These are phyloP conservation scores for Dimargaris cristalligena DNA, from an alignment of 192 early-diverging fungal species.

Conservation along the genomic window DNA sequence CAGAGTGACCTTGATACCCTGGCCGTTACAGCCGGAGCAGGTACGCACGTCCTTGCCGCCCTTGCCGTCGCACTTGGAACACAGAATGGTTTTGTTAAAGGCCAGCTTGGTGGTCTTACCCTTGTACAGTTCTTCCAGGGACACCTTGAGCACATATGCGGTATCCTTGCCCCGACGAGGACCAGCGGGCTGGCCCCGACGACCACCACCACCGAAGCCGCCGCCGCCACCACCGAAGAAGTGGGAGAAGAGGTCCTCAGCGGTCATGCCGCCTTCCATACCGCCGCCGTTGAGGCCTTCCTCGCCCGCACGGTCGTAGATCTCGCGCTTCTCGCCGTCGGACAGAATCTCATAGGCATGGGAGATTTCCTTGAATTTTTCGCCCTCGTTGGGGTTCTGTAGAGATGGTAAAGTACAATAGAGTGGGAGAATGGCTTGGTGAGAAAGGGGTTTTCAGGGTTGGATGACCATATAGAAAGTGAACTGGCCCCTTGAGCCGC, in stretches of 20 bases:
- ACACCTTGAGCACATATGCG: constrained; percentile 55
- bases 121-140: constrained; percentile 87
- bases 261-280: constrained; percentile 54
- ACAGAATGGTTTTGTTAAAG: constrained; percentile 86
- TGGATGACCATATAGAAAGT: too few relatives aligned
- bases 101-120: constrained; percentile 91
- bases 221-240: constrained; percentile 86
- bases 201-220: constrained; percentile 57
- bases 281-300: constrained; percentile 70
- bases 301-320: constrained; percentile 87
- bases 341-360: constrained; percentile 96
- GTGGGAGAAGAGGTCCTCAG: constrained; percentile 92
- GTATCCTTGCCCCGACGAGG: constrained; percentile 97
- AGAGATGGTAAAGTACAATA: constrained; percentile 18
- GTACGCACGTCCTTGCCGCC: constrained; percentile 88
- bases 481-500: too few relatives aligned
- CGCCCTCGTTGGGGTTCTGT: constrained; percentile 74
- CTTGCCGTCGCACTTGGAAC: constrained; percentile 77
- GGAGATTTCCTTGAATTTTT: constrained; percentile 95
- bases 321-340: constrained; percentile 70
- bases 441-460: constrained; percentile 2
- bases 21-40: constrained; percentile 73
- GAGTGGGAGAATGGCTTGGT: neutral
- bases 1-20: constrained; percentile 76
- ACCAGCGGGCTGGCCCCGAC: constrained; percentile 42